phyloP scores from a whole-genome alignment of 1,284 basidiomycete genomes.

The Moniliella sp. region DNA sequence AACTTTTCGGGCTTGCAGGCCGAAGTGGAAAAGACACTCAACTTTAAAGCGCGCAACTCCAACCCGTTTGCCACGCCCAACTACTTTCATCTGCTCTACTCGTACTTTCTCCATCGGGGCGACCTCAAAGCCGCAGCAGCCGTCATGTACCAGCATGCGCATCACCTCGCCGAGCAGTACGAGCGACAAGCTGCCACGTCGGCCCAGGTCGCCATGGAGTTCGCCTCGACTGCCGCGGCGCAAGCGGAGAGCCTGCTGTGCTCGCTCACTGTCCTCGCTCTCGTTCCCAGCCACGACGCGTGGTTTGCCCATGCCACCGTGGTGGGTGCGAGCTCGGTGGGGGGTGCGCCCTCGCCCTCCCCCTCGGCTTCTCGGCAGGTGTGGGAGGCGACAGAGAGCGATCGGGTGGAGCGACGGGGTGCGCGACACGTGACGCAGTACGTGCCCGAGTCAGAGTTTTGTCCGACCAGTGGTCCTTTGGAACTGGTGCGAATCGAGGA shows the following conservation, averaged over 20 bases:
- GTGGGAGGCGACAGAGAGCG: not conserved
- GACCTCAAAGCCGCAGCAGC: slow-evolving; percentile 45
- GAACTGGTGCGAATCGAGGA: slow-evolving; percentile 62
- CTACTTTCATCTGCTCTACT: slow-evolving; percentile 81
- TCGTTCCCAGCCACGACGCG: slow-evolving; percentile 58
- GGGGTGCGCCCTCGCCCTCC: too few relatives aligned
- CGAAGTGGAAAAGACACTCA: slow-evolving; percentile 68
- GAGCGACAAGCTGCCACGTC: not conserved
- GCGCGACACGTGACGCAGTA: slow-evolving; percentile 34
- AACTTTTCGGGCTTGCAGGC: slow-evolving; percentile 66
- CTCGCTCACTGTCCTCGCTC: slow-evolving; percentile 66
- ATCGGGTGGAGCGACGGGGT: not conserved
- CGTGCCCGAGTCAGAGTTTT: slow-evolving; percentile 47
- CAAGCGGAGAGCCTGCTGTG: slow-evolving; percentile 62
- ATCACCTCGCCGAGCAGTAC: slow-evolving; percentile 45
- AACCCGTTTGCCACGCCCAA: slow-evolving; percentile 65
- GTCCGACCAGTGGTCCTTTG: slow-evolving; percentile 42
- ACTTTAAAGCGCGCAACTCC: slow-evolving; percentile 81
- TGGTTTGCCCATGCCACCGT: slow-evolving; percentile 45
- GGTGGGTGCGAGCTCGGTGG: not conserved
- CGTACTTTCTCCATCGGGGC: slow-evolving; percentile 41
- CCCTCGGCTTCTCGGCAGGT: not conserved
- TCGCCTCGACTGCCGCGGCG: slow-evolving; percentile 42
- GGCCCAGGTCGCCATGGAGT: slow-evolving; percentile 2
- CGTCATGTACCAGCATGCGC: slow-evolving; percentile 79